phyloP scores from a whole-genome alignment of 495 filamentous ascomycete species.

The Daldinia grandis region DNA sequence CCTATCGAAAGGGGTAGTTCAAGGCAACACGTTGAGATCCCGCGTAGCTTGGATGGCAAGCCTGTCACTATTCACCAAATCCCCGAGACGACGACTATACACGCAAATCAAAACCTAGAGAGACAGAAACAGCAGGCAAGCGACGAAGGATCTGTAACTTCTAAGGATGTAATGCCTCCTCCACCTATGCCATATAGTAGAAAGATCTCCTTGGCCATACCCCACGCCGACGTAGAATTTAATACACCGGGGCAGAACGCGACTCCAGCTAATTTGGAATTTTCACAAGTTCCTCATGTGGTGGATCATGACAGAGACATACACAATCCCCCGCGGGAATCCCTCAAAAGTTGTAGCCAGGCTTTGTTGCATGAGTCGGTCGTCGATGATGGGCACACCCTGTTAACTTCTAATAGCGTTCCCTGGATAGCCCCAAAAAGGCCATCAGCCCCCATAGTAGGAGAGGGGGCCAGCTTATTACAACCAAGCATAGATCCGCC shows the following conservation, averaged over 20 bases:
- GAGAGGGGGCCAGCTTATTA: slow-evolving; percentile 4
- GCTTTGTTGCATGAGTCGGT: slow-evolving; percentile 2
- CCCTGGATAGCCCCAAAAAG: slow-evolving; percentile 41
- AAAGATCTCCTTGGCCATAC: neutral
- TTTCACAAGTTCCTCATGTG: neutral
- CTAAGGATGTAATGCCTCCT: slow-evolving; percentile 45
- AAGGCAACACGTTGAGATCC: neutral
- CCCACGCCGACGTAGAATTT: slow-evolving; percentile 1
- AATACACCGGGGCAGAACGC: neutral
- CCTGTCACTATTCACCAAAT: neutral
- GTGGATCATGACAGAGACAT: neutral
- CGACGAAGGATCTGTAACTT: slow-evolving; percentile 23
- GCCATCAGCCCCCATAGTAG: slow-evolving; percentile 8
- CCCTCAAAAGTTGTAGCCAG: neutral
- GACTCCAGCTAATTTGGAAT: neutral
- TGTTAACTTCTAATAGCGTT: slow-evolving; percentile 12
- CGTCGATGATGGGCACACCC: slow-evolving; percentile 4
- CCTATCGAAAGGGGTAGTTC: neutral
- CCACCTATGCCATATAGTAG: slow-evolving; percentile 30
- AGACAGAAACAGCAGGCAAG: neutral
- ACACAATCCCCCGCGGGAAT: neutral
- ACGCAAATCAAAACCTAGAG: neutral
- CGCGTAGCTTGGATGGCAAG: neutral
- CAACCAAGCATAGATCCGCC: slow-evolving; percentile 33
- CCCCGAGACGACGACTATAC: neutral